Evolutionary conservation across 2,329 filamentous ascomycete species (phyloP).

Genomic region (Gnomoniopsis smithogilvyi): DNA sequence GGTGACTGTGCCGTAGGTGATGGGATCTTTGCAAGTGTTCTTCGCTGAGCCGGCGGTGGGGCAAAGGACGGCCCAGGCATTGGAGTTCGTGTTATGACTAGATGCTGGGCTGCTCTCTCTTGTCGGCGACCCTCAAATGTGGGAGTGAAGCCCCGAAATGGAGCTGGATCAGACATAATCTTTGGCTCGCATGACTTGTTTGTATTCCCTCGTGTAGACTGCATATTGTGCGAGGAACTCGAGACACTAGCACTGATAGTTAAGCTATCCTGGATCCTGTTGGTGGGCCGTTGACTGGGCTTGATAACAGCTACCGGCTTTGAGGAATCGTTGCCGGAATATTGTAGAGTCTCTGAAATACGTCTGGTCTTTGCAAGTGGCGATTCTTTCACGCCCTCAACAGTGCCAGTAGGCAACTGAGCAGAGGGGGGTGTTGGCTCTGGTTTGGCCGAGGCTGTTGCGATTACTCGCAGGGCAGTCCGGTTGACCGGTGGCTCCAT

Average conservation of each 20-base stretch:
- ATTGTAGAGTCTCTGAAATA: background rate
- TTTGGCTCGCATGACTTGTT: background rate
- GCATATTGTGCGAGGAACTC: background rate
- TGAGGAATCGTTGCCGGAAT: background rate
- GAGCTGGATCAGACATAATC: background rate
- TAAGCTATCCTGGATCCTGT: background rate
- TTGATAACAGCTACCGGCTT: background rate
- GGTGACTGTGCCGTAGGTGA: background rate
- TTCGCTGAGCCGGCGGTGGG: background rate
- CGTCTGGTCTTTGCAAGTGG: background rate
- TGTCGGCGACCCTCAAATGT: conserved; percentile 11
- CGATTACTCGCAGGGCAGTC: conserved; percentile 13
- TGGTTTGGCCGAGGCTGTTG: background rate
- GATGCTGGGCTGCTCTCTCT: background rate
- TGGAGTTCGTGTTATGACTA: background rate
- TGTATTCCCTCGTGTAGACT: background rate
- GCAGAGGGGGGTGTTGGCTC: conserved; percentile 31
- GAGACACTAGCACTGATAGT: conserved; percentile 3
- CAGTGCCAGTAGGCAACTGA: conserved; percentile 22
- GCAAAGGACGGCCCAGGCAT: background rate
- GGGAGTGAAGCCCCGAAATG: background rate
- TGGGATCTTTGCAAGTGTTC: background rate
- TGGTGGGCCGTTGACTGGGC: background rate
- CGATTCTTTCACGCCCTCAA: background rate
- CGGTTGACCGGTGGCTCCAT: conserved; percentile 23